Evolutionary conservation across 169 alveolate genomes (phyloP), one percentile per base, ranked within the genome.

Genomic region (Plasmodium billcollinsi): DNA sequence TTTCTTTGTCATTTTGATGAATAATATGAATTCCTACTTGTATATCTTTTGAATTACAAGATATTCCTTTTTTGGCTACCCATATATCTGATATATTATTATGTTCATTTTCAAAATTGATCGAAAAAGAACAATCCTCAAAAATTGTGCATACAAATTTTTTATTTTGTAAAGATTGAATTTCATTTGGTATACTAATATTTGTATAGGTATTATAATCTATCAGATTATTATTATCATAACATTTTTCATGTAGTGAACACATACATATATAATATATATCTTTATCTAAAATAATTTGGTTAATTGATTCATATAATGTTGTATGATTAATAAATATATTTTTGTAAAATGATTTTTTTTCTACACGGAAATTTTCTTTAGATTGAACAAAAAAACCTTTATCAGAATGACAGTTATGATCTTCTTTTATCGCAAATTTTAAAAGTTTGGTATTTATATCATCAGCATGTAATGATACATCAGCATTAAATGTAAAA

Each of bases 221-320:
- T 11, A 24, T 54, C 7, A 70, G 49, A 52, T 49, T 50, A 50
- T 67, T 24, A 26, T 56, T 54, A 7, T 52, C 58, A 24, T 54
- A 58, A 56, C 91, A 83, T 8, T 15, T 69, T 58, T 83, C 43
- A 69, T 59, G 86, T 20, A 29, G 26, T n/a, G 85, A 83, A 39
- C 91, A 83, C 91, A 83, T 83, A 47, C 91, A 83, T 33, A 83
- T 2, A 62, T 83, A 83, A 62, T 83, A 83, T 54, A 43, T 54
- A 49, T 26, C 39, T 83, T 70, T 71, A 70, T 83, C 61, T 70
- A 83, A 83, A 20, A 33, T 83, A 29, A n/a, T 29, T 3, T 47
- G 14, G 8, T 56, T 11, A 26, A 15, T 3, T 56, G 18, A 65
- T 78, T 65, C 71, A 66, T 78, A 78, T 24, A n/a, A 15, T 66